Conservation (phyloP, 768 basidiomycete species). For the Lentinula aciculospora region DNA sequence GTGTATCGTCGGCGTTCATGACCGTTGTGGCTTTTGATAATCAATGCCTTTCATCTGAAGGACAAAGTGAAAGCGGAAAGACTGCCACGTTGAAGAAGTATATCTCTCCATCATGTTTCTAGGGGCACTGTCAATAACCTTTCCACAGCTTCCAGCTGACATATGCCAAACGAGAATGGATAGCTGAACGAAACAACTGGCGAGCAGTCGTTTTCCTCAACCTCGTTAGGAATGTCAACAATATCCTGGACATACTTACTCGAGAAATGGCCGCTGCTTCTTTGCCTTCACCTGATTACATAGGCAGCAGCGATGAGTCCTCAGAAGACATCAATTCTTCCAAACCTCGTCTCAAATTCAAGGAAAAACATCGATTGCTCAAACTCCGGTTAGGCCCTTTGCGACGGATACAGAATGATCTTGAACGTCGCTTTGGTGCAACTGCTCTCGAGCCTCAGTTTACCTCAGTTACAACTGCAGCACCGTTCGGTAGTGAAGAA, state of each 20-base stretch:
- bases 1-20: constrained; percentile 15
- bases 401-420: constrained; percentile 47
- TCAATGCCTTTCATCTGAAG: constrained; percentile 17
- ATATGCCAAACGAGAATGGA: constrained; percentile 66
- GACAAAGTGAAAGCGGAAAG: constrained; percentile 75
- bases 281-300: constrained; percentile 10
- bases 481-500: constrained; percentile 29
- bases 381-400: constrained; percentile 56
- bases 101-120: constrained; percentile 13
- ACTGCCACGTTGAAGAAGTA: constrained; percentile 76
- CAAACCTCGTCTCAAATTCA: constrained; percentile 36
- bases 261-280: constrained; percentile 47
- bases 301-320: constrained; percentile 27
- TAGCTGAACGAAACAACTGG: constrained; percentile 66
- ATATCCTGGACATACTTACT: constrained; percentile 50
- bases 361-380: constrained; percentile 56
- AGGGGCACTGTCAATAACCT: not conserved
- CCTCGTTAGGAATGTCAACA: constrained; percentile 63
- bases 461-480: constrained; percentile 30
- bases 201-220: constrained; percentile 74
- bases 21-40: not conserved
- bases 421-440: constrained; percentile 57
- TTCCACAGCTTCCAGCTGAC: constrained; percentile 67
- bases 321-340: constrained; percentile 30
- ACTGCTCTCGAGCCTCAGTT: constrained; percentile 47